Base-by-base conservation (phyloP, 208 protist species). In the Trypanosomatidae sp. region DNA sequence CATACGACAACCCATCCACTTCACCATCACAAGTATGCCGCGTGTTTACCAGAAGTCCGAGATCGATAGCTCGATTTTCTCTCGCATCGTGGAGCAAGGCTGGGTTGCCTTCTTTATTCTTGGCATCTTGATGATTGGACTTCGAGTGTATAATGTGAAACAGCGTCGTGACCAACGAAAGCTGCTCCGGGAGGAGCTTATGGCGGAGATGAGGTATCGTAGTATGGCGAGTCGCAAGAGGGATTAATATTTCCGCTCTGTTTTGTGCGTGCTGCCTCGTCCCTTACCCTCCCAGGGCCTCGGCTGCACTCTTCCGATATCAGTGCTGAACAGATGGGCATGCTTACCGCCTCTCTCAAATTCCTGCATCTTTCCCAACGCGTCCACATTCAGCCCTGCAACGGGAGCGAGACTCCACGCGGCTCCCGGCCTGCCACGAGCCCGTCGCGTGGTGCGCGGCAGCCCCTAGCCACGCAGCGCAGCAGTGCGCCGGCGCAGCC, bases 71-170 rank as follows among this genome's bases (percentile, higher is more conserved):
- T 81, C 78, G 55, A 25, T 78, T 22, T 84, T 87, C 47, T 71
- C 76, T 10, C 70, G 59, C 25, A 46, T 89, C 2, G 71, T 91
- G 19, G 86, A 93, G 62, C 74, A 93, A 60, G 83, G 91, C 6
- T 96, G 91, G 89, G 28, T 96, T 28, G 79, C 87, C 1, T 91
- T 96, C 71, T 19, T 92, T 17, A 70, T 96, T 12, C 82, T 96
- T 39, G 91, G 88, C 22, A 56, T 84, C 19, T 82, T 94, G 56
- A 86, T 96, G 68, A 64, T 96, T 69, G 91, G 81, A 0, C 71
- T 96, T n/a, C 83, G 89, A 13, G 49, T 96, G 17, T 96, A 88
- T 69, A 96, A 96, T 55, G 82, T 91, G 53, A 86, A 78, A 47
- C 89, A 96, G 75, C 89, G 91, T 13, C 71, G 55, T 2, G 71